A percentile compares a stretch with the other conserved stretches of the same genome.
These are phyloP conservation scores for Craspedostauros australis DNA, from an alignment of 108 stramenopile genomes.

Conservation along the genomic window DNA sequence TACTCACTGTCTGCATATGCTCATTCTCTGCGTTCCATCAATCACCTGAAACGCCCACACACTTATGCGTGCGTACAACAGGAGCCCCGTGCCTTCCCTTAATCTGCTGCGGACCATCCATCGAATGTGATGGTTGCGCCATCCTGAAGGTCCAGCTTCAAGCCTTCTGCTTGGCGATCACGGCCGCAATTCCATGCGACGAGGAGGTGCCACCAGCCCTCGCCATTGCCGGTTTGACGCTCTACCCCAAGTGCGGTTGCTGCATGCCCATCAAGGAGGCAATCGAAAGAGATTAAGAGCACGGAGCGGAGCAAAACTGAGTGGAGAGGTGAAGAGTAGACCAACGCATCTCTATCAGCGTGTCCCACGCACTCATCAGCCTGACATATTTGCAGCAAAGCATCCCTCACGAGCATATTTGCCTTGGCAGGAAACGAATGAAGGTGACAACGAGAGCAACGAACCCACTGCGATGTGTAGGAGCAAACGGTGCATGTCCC, in stretches of 20 bases:
- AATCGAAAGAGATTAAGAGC: constrained; percentile 13
- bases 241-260: constrained; percentile 59
- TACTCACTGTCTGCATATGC: too few relatives aligned
- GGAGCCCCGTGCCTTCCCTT: constrained; percentile 22
- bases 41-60: background rate
- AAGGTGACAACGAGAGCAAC: too few relatives aligned
- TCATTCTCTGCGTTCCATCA: too few relatives aligned
- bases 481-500: too few relatives aligned
- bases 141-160: constrained; percentile 51
- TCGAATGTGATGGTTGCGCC: constrained; percentile 43
- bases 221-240: constrained; percentile 43
- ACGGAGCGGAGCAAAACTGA: too few relatives aligned
- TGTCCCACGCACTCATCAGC: too few relatives aligned
- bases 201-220: constrained; percentile 66
- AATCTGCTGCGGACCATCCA: constrained; percentile 28
- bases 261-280: constrained; percentile 31
- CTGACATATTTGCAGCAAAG: too few relatives aligned
- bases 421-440: too few relatives aligned
- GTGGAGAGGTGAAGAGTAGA: too few relatives aligned
- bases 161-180: constrained; percentile 48
- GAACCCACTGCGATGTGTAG: too few relatives aligned
- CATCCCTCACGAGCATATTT: too few relatives aligned
- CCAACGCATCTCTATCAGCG: too few relatives aligned
- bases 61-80: background rate
- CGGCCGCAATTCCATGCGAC: constrained; percentile 68